Conservation (phyloP, 495 filamentous ascomycete genomes). For the Annulohypoxylon moriforme region DNA sequence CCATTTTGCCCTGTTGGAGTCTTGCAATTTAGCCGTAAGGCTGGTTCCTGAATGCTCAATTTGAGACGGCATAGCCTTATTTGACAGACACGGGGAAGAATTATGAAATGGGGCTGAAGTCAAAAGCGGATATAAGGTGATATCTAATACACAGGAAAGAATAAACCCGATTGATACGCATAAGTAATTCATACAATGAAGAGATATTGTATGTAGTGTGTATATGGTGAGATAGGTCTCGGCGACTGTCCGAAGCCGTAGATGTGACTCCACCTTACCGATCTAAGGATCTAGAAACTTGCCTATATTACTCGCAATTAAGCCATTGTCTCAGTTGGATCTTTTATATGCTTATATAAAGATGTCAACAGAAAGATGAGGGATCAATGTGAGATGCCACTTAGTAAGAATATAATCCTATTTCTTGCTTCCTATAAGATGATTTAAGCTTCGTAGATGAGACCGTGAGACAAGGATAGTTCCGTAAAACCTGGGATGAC, state of each 20-base stretch:
- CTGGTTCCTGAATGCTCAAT: slow-evolving; percentile 35
- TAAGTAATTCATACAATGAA: not conserved
- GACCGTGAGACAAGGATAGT: not conserved
- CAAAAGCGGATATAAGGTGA: not conserved
- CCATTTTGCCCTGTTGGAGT: slow-evolving; percentile 25
- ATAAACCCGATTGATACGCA: no score
- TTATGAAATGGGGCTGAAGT: slow-evolving; percentile 1
- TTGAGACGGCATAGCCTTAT: not conserved
- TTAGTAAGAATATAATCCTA: no score
- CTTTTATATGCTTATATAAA: not conserved
- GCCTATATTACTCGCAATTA: no score
- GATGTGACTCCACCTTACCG: not conserved
- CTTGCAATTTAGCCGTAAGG: slow-evolving; percentile 43
- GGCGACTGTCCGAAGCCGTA: not conserved
- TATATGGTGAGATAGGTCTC: not conserved
- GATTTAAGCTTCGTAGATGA: not conserved
- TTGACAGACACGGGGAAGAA: not conserved
- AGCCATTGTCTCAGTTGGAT: not conserved
- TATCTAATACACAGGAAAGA: not conserved
- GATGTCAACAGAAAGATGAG: no score
- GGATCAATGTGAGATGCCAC: not conserved
- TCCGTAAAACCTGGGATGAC: not conserved
- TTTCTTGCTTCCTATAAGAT: no score
- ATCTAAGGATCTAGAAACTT: not conserved
- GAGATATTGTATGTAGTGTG: no score